Evolutionary conservation across 2,329 filamentous ascomycete species (phyloP), one percentile per base, ranked within the genome.

Genomic region (Trichoderma koningii): DNA sequence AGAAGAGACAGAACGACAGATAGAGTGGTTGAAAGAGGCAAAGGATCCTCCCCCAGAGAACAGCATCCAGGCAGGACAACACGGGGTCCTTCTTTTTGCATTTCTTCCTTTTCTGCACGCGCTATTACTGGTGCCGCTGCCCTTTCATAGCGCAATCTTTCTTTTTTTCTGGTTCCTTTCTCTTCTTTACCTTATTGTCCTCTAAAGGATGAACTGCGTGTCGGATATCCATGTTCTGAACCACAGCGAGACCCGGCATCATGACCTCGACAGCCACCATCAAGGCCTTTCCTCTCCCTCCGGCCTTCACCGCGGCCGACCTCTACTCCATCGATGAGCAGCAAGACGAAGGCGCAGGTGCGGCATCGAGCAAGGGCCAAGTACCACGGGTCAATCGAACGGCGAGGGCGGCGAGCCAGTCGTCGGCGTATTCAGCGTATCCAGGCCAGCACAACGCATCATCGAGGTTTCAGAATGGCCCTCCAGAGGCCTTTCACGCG

Each of bases 401-500:
- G 19, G 60, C 61, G 38, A 66, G 65, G 30, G 66, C 69, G 48
- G 65, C 67, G 21, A 69, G 69, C 15, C 65, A 67, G 9, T 69
- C 70, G 21, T 67, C 72, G 19, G 52, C 68, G 45, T 73, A 75
- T 64, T 70, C 74, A 51, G 72, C 71, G 53, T 76, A 76, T 68
- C 69, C 74, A 7, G 75, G 73, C 30, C 69, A 75, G 26, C 74
- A 77, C 62, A 64, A 51, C 30, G 73, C 73, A 38, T 12, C 34
- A 23, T 60, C 68, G 4, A 66, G 68, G 28, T 67, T 71, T 41
- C 67, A 70, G 23, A 67, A 67, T 23, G 69, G 62, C 64, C 65
- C 67, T 5, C 60, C 50, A 15, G 73, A 74, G 42, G 71, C 66
- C 14, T 59, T 69, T 12, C 73, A 70, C 2, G 50, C 62, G 9